Evolutionary conservation across 306 rosid species (phyloP).

Genomic region (Gynostemma pentaphyllum): DNA sequence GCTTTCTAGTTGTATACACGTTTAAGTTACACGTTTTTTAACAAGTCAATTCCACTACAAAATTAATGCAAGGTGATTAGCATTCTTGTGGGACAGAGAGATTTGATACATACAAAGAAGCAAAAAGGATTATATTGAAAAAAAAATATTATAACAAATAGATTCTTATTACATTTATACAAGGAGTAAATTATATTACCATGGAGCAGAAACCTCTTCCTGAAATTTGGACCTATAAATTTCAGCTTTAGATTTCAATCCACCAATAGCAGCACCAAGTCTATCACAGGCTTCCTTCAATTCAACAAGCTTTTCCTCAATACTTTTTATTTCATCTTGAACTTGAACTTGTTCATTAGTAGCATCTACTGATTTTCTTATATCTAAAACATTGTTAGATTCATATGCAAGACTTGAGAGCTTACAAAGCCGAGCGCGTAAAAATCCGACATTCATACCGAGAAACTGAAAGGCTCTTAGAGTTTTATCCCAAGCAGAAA

Average conservation of each 20-base stretch:
- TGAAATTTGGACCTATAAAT: slow-evolving; percentile 30
- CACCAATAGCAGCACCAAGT: slow-evolving; percentile 47
- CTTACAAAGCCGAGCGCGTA: slow-evolving; percentile 36
- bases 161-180: background rate
- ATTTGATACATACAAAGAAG: background rate
- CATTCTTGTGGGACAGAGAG: background rate
- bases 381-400: slow-evolving; percentile 25
- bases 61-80: no score
- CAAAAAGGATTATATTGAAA: background rate
- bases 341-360: slow-evolving; percentile 28
- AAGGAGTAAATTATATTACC: slow-evolving; percentile 27
- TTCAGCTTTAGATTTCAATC: slow-evolving; percentile 46
- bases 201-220: slow-evolving; percentile 43
- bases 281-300: slow-evolving; percentile 53
- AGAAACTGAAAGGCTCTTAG: slow-evolving; percentile 52
- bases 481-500: slow-evolving; percentile 54
- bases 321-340: slow-evolving; percentile 36
- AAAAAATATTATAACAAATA: background rate
- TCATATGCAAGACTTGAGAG: slow-evolving; percentile 48
- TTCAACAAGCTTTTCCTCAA: slow-evolving; percentile 58
- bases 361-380: slow-evolving; percentile 30
- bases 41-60: no score
- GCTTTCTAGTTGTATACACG: no score
- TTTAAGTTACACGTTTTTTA: no score
- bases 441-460: slow-evolving; percentile 70